Base-by-base conservation (phyloP, 768 basidiomycete species). In the Ramaria rubella region DNA sequence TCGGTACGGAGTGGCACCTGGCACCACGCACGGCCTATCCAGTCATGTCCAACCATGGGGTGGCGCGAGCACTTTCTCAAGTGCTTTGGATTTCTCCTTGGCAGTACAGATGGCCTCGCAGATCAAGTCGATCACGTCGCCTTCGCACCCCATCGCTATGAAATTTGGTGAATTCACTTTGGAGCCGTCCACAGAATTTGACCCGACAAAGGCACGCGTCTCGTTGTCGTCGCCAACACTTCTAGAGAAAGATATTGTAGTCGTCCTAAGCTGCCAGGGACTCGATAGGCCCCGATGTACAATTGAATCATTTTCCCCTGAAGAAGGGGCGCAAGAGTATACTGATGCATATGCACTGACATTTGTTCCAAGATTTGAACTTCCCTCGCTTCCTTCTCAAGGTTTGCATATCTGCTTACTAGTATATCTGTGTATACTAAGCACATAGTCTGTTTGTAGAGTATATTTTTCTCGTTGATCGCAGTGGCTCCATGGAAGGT, bases 401-500 rank as follows among this genome's bases (percentile, higher is more conserved):
- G 52, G 52, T 53, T 15, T 14, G 52, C 21, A 5, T 5, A 38
- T 11, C 17, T 11, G 6, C 14, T 33, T 52, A 5, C n/a, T n/a
- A n/a, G n/a, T n/a, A n/a, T n/a, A 52, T 27, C 7, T 51, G 23
- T 36, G 34, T 23, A 9, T 38, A 21, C 19, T 58, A 11, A 15
- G 2, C 40, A 21, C 6, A 23, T 19, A 42, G 27, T 23, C n/a
- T n/a, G 23, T n/a, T n/a, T n/a, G 14, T 30, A 53, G 83, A 85
- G 57, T 85, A 79, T 53, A 68, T 86, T 0, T 86, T 86, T 58
- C 58, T 86, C 8, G 68, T 86, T 8, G 83, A 86, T 59, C 69
- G 83, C 49, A 81, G 78, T 21, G 77, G 78, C 0, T 81, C 79
- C 48, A 85, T 85, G 84, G 0, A 0, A 0, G 65, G 65, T 23